A percentile compares a stretch with the other conserved stretches of the same genome.
These are phyloP conservation scores for Debaryomyces subglobosus DNA, from an alignment of 1,139 yeast species.

Conservation along the genomic window DNA sequence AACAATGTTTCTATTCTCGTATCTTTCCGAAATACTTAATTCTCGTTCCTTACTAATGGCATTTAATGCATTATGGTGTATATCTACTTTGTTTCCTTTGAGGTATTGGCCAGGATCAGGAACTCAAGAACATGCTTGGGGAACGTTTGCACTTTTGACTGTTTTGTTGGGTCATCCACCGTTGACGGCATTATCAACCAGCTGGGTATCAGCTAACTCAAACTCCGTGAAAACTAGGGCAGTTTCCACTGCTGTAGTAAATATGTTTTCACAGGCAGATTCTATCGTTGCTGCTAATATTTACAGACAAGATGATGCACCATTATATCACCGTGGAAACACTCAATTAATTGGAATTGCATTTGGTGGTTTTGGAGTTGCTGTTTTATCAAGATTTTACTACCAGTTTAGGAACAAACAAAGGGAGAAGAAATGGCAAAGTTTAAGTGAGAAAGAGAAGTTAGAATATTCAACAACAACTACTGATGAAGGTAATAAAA, in stretches of 20 bases:
- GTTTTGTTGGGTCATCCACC: constrained; percentile 48
- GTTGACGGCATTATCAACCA: constrained; percentile 36
- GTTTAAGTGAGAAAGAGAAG: constrained; percentile 38
- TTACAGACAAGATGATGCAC: constrained; percentile 61
- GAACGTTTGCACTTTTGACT: constrained; percentile 52
- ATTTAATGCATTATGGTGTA: constrained; percentile 39
- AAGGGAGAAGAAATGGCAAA: constrained; percentile 50
- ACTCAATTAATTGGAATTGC: constrained; percentile 12
- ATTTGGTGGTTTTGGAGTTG: constrained; percentile 12
- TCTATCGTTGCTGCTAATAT: constrained; percentile 53
- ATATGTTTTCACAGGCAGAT: constrained; percentile 59
- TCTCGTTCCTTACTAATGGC: constrained; percentile 33
- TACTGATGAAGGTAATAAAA: constrained; percentile 49
- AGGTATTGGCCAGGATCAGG: constrained; percentile 54
- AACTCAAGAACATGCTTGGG: constrained; percentile 47
- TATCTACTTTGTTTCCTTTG: constrained; percentile 45
- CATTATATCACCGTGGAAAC: constrained; percentile 58
- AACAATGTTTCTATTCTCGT: constrained; percentile 39
- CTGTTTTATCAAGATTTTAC: constrained; percentile 30
- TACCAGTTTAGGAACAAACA: constrained; percentile 45
- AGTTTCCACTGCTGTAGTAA: constrained; percentile 59
- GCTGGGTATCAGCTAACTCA: constrained; percentile 60
- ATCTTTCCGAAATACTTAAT: constrained; percentile 41
- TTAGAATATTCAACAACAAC: constrained; percentile 38
- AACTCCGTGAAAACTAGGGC: constrained; percentile 60